Conservation (phyloP, 106 monocot genomes). For the Dioscorea alata region DNA sequence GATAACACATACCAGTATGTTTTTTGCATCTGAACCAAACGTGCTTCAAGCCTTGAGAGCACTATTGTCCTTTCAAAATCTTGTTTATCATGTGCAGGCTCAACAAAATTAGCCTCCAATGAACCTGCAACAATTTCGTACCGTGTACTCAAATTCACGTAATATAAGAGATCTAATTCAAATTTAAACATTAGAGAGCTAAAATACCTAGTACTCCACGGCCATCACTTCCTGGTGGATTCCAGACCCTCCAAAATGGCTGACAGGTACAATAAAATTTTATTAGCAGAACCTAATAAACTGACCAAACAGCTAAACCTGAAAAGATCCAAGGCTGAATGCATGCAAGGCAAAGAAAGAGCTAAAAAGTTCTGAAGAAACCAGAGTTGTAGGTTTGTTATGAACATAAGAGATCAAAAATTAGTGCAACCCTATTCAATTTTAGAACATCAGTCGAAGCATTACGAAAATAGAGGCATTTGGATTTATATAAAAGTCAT, state of each 20-base stretch:
- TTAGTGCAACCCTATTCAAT: too few species aligned
- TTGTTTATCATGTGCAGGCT: constrained; percentile 99
- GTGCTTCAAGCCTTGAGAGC: constrained; percentile 80
- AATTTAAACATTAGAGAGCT: neutral
- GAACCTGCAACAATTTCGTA: constrained; percentile 44
- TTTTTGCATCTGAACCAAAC: constrained; percentile 82
- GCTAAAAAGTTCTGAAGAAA: too few species aligned
- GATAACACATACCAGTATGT: constrained; percentile 59
- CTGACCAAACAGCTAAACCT: too few species aligned
- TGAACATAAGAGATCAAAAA: too few species aligned
- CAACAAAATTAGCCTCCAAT: constrained; percentile 94
- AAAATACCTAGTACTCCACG: constrained; percentile 87
- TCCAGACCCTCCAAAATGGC: constrained; percentile 99
- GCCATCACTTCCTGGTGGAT: constrained; percentile 97
- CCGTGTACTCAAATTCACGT: neutral
- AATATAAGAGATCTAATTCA: neutral
- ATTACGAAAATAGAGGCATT: too few species aligned
- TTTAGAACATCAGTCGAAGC: too few species aligned
- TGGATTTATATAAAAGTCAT: too few species aligned
- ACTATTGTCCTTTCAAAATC: constrained; percentile 90
- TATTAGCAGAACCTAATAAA: too few species aligned
- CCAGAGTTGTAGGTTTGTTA: too few species aligned
- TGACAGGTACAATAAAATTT: constrained; percentile 7
- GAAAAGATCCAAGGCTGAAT: too few species aligned
- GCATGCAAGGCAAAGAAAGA: too few species aligned